Evolutionary conservation across 2,329 filamentous ascomycete species (phyloP), one percentile per base, ranked within the genome.

Genomic region (Thielaviopsis musarum): DNA sequence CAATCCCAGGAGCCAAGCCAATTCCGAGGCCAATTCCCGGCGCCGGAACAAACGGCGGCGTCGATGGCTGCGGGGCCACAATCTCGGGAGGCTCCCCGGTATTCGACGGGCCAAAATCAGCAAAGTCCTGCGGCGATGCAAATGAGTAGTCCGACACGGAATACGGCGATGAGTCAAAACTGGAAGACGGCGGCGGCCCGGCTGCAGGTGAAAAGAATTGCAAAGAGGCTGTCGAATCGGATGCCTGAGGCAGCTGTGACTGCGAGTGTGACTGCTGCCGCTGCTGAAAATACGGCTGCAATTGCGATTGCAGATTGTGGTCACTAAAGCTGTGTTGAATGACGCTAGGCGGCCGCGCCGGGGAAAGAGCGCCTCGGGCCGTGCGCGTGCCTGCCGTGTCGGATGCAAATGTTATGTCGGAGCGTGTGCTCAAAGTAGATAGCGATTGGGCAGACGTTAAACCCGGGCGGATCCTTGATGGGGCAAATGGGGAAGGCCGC

Each of bases 361-460:
- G 55, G 26, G 54, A 57, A 53, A 54, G 54, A 5, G 15, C 28
- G 45, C 48, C 59, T n/a, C 30, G 45, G n/a, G 24, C 49, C 13
- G 48, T 52, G 19, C 54, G 45, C 22, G 49, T 38, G 15, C 54
- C 34, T 45, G 48, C 34, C 6, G 54, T 45, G 9, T 60, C 59
- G 10, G 59, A 54, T 2, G 54, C 56, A 13, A 54, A 60, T 13
- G 59, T 51, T 51, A 21, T 38, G 30, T 45, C 58, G n/a, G 41
- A 52, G 22, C 30, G 17, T 3, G 19, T 26, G 22, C 41, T 34
- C n/a, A 48, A 30, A 2, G 21, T 26, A 26, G 58, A 56, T 19
- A 59, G 19, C 19, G 58, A 59, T 6, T 56, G 58, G n/a, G 58
- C 54, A n/a, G 41, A 49, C 21, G 53, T 19, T n/a, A 59, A 24